Conservation (phyloP, 2,329 filamentous ascomycete species). For the Venturiaceae sp. region DNA sequence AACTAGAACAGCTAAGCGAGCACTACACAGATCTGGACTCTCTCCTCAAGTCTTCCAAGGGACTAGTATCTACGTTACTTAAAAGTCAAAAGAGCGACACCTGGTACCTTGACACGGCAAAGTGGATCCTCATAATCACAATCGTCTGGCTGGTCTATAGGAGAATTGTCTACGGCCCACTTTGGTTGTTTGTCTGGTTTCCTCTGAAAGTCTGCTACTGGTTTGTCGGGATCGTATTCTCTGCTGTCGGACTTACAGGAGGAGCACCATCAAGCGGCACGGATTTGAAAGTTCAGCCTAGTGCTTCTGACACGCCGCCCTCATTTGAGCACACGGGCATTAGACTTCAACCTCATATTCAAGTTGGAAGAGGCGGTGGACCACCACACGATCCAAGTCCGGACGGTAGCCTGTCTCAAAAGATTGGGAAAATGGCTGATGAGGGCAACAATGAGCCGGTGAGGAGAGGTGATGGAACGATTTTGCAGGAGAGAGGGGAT, state of each 20-base stretch:
- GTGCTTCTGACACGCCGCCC: constrained; percentile 35
- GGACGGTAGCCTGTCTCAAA: constrained; percentile 25
- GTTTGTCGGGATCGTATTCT: constrained; percentile 45
- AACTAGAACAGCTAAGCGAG: constrained; percentile 70
- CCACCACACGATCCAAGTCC: constrained; percentile 24
- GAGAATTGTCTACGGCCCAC: constrained; percentile 74
- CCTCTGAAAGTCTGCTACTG: constrained; percentile 62
- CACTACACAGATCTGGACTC: constrained; percentile 72
- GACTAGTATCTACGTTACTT: constrained; percentile 68
- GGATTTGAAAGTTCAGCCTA: constrained; percentile 12
- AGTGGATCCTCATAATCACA: constrained; percentile 71
- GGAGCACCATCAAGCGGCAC: background rate
- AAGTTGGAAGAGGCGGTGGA: constrained; percentile 42
- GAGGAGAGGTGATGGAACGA: constrained; percentile 36
- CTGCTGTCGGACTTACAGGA: constrained; percentile 34
- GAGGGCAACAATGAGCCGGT: constrained; percentile 15
- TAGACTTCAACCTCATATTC: constrained; percentile 24
- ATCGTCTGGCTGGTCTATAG: constrained; percentile 81
- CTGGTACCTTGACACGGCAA: constrained; percentile 89
- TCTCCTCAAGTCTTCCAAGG: constrained; percentile 63
- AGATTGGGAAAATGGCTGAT: constrained; percentile 35
- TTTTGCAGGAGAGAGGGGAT: constrained; percentile 26
- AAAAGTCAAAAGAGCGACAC: constrained; percentile 91
- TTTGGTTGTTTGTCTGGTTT: constrained; percentile 82
- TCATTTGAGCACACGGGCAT: constrained; percentile 26